A percentile compares a stretch with the other conserved stretches of the same genome.
phyloP scores from a whole-genome alignment of 2,329 filamentous ascomycete genomes.

The Pseudopyricularia javanii region DNA sequence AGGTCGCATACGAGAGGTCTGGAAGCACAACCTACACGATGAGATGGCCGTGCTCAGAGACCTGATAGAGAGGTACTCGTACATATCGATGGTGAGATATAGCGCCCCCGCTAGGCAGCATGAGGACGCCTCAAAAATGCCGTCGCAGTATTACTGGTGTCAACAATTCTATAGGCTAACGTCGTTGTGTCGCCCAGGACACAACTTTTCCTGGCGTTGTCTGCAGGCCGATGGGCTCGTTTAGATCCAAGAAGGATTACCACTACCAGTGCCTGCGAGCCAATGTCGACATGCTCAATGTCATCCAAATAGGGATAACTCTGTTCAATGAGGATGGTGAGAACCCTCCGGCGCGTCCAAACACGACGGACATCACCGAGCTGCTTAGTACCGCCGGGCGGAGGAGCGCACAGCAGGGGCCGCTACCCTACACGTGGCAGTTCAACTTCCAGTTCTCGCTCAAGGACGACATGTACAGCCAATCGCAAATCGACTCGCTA shows the following conservation, averaged over 20 bases:
- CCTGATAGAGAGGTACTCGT: constrained; percentile 81
- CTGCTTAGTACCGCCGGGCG: constrained; percentile 14
- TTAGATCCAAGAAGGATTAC: constrained; percentile 91
- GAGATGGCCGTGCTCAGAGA: constrained; percentile 80
- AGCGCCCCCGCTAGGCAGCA: no score
- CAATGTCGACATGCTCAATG: constrained; percentile 94
- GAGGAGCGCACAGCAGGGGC: constrained; percentile 27
- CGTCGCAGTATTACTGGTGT: no score
- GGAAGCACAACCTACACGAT: constrained; percentile 81
- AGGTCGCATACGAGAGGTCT: constrained; percentile 86
- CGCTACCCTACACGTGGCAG: constrained; percentile 86
- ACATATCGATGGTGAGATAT: constrained; percentile 86
- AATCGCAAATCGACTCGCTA: constrained; percentile 85
- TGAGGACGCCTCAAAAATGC: no score
- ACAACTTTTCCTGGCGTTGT: constrained; percentile 98
- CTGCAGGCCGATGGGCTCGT: constrained; percentile 85
- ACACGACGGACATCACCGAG: constrained; percentile 23
- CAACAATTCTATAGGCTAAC: no score
- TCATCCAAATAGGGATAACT: constrained; percentile 93
- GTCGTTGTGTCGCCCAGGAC: constrained; percentile 45
- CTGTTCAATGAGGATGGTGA: constrained; percentile 88
- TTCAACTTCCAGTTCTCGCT: constrained; percentile 98
- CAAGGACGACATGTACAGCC: constrained; percentile 94
- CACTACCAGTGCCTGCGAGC: constrained; percentile 96
- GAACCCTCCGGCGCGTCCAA: constrained; percentile 60